phyloP scores from a whole-genome alignment of 352 stramenopile species.

The Globisporangium canariense region DNA sequence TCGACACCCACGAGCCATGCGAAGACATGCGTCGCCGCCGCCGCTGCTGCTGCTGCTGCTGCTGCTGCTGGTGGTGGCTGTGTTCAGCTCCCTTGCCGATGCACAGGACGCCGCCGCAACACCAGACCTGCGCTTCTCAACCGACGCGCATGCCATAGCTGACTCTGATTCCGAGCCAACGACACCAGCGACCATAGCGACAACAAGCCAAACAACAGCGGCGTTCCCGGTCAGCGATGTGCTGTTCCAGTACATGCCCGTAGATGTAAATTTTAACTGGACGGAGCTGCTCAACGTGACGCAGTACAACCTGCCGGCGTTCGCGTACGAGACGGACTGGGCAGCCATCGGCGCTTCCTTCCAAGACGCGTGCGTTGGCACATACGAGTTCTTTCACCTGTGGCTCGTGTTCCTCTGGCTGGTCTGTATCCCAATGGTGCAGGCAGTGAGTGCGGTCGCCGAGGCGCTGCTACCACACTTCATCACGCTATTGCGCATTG shows the following conservation, averaged over 20 bases:
- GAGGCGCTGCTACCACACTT: slow-evolving; percentile 70
- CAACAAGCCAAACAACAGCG: neutral
- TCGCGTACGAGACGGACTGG: slow-evolving; percentile 59
- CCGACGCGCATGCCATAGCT: neutral
- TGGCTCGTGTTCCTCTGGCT: slow-evolving; percentile 60
- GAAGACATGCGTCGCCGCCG: neutral
- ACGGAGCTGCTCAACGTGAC: slow-evolving; percentile 22
- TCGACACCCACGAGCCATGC: neutral
- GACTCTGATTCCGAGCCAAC: neutral
- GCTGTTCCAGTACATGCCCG: slow-evolving; percentile 20
- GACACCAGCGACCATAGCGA: neutral
- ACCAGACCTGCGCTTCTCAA: neutral
- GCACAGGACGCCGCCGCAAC: neutral
- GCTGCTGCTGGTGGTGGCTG: neutral
- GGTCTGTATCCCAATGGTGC: slow-evolving; percentile 40
- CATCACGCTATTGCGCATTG: slow-evolving; percentile 33
- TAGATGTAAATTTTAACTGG: neutral
- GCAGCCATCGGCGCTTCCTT: slow-evolving; percentile 51
- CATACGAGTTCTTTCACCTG: slow-evolving; percentile 56
- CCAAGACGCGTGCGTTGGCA: slow-evolving; percentile 45
- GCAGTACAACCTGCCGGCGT: slow-evolving; percentile 34
- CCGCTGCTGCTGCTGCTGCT: slow-evolving; percentile 1
- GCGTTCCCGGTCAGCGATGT: slow-evolving; percentile 1
- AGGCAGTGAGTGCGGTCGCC: slow-evolving; percentile 32
- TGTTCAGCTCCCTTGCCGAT: neutral